Conservation (phyloP, 2,329 filamentous ascomycete genomes). For the Arachnopeziza araneosa region DNA sequence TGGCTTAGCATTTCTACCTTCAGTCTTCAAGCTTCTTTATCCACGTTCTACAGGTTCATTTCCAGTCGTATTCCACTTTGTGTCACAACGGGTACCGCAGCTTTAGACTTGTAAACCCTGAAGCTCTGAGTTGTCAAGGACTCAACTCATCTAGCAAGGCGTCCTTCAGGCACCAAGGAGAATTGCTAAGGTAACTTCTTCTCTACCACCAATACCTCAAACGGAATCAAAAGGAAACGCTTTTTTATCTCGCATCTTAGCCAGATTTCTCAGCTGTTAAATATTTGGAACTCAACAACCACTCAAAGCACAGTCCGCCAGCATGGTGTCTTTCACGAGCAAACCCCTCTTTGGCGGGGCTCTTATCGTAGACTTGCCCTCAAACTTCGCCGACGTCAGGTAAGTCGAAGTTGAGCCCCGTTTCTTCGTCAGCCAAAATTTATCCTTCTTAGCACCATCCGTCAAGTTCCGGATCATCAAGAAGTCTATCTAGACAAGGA, state of each 20-base stretch:
- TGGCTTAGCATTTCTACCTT: background rate
- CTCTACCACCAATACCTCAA: background rate
- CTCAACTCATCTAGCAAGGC: background rate
- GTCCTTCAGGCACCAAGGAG: background rate
- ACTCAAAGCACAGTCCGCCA: background rate
- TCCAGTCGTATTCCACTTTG: background rate
- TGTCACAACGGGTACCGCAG: background rate
- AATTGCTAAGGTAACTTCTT: background rate
- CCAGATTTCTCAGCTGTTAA: background rate
- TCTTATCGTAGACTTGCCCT: conserved; percentile 64
- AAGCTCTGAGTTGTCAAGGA: background rate
- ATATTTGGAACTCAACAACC: background rate
- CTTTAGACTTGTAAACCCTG: background rate
- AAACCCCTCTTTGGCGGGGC: conserved; percentile 68
- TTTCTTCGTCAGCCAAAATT: conserved; percentile 5
- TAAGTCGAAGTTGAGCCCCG: conserved; percentile 33
- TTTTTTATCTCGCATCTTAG: background rate
- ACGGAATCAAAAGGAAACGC: background rate
- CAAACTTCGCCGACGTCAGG: conserved; percentile 66
- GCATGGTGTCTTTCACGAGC: conserved; percentile 49
- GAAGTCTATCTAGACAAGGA: conserved; percentile 84
- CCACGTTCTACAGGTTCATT: background rate
- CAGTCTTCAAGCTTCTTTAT: background rate
- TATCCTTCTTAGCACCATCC: conserved; percentile 51
- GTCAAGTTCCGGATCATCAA: conserved; percentile 79